Base-by-base conservation (phyloP, 2,329 filamentous ascomycete genomes). In the Colletotrichum sp. region DNA sequence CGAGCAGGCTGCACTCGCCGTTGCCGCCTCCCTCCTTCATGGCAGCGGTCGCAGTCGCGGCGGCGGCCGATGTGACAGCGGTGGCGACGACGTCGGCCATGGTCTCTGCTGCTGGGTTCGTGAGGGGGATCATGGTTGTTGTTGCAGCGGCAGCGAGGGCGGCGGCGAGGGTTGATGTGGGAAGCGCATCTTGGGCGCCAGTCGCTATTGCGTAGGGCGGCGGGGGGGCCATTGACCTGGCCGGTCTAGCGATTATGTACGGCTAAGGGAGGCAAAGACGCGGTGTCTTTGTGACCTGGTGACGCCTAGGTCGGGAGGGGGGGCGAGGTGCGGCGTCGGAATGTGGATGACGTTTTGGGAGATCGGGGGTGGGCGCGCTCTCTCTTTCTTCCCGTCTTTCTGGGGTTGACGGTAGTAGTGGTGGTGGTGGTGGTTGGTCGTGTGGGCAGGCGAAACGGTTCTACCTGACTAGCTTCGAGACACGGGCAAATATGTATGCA, bases 1-100 rank as follows among this genome's bases (percentile, higher is more conserved):
- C 97, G 4, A 99, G 90, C 12, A 99, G 90, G 78, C 93, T 91
- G 84, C 97, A 99, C 86, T 98, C 95, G 79, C 94, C 95, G 67
- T 90, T 76, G 30, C 72, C 74, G 28, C 74, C 88, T 67, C 84
- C 85, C 6, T 81, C 78, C 34, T 63, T 74, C n/a, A 72, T 77
- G 26, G 81, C 73, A 5, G 81, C 72, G 24, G 82, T 75, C 32
- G 81, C 75, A n/a, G 81, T 78, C 10, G 82, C 72, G 39, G 82
- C 78, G 18, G 81, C 78, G 28, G 82, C 79, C 60, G 81, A 78
- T 26, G 83, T 75, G 36, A 80, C 78, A 18, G 83, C 80, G 24
- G 82, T 76, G n/a, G 82, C 76, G 77, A 83, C 79, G 60, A 81
- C 76, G 76, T 76, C 77, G 30, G 68, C 67, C 48, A 83, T 52